phyloP scores from a whole-genome alignment of 371 early-diverging fungal species.

The Haplosporangium sp. region DNA sequence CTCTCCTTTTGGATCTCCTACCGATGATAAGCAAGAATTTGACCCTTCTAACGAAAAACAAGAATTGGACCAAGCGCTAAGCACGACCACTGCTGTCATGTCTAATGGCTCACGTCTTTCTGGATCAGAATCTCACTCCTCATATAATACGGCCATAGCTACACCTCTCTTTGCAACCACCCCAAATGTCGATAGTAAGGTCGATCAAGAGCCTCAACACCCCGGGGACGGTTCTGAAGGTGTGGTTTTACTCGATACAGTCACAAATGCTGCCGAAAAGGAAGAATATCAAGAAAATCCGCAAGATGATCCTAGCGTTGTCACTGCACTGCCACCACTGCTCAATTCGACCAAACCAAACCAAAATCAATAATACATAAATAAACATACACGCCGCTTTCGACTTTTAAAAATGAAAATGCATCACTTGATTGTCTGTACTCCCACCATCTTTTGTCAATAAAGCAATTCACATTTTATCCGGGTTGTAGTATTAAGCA shows the following conservation, averaged over 20 bases:
- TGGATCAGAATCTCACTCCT: not conserved
- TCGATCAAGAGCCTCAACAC: not conserved
- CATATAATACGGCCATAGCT: not conserved
- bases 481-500: too few relatives aligned
- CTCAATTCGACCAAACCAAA: slow-evolving; percentile 15
- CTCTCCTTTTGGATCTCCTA: not conserved
- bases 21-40: too few relatives aligned
- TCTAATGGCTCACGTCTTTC: not conserved
- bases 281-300: slow-evolving; percentile 11
- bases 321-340: slow-evolving; percentile 4
- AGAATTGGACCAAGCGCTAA: not conserved
- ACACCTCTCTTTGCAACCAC: not conserved
- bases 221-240: not conserved
- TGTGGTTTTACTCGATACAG: not conserved
- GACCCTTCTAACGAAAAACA: slow-evolving; percentile 6
- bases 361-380: not conserved
- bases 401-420: not conserved
- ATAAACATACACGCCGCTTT: not conserved
- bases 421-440: not conserved
- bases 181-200: not conserved
- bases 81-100: not conserved
- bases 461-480: too few relatives aligned
- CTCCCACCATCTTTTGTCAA: too few relatives aligned
- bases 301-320: not conserved
- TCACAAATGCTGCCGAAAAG: slow-evolving; percentile 5